Evolutionary conservation across 2,329 filamentous ascomycete genomes (phyloP).

Genomic region (Pseudocercospora crystallina): DNA sequence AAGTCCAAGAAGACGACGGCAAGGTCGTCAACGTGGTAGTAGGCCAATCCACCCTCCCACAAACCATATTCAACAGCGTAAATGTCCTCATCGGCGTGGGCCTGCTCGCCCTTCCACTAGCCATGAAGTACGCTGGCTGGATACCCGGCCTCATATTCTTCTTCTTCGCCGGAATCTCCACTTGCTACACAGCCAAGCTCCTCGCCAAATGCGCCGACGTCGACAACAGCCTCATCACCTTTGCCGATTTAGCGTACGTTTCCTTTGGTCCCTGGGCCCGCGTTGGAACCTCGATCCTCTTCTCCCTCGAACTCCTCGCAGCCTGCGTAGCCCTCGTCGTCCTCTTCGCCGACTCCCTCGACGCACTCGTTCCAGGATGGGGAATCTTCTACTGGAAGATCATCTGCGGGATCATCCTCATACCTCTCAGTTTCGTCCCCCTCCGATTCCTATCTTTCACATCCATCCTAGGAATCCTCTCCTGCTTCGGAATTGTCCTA

Average conservation of each 20-base stretch:
- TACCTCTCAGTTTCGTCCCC: conserved; percentile 82
- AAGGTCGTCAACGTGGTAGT: conserved; percentile 81
- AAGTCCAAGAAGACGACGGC: conserved; percentile 80
- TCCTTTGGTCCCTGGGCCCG: conserved; percentile 83
- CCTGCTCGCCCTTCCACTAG: conserved; percentile 82
- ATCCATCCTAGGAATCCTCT: conserved; percentile 88
- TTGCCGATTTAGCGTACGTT: conserved; percentile 88
- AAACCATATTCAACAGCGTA: conserved; percentile 95
- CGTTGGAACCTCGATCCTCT: conserved; percentile 78
- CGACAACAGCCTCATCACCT: conserved; percentile 83
- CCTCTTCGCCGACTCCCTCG: conserved; percentile 90
- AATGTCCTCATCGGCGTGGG: conserved; percentile 91
- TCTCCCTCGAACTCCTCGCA: conserved; percentile 82
- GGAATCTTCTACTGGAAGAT: conserved; percentile 78
- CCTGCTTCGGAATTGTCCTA: conserved; percentile 80
- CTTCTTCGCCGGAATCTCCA: conserved; percentile 70
- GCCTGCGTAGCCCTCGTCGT: conserved; percentile 88
- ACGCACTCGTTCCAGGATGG: conserved; percentile 71
- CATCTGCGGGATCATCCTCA: conserved; percentile 72
- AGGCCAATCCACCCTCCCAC: conserved; percentile 90
- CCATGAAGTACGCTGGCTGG: conserved; percentile 86
- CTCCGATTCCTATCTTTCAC: conserved; percentile 83
- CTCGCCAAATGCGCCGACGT: conserved; percentile 86
- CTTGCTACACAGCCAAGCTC: conserved; percentile 81
- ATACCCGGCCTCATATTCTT: conserved; percentile 76